These are phyloP conservation scores for Tylopilus orsonianus DNA, from an alignment of 1,284 basidiomycete species.

Conservation along the genomic window DNA sequence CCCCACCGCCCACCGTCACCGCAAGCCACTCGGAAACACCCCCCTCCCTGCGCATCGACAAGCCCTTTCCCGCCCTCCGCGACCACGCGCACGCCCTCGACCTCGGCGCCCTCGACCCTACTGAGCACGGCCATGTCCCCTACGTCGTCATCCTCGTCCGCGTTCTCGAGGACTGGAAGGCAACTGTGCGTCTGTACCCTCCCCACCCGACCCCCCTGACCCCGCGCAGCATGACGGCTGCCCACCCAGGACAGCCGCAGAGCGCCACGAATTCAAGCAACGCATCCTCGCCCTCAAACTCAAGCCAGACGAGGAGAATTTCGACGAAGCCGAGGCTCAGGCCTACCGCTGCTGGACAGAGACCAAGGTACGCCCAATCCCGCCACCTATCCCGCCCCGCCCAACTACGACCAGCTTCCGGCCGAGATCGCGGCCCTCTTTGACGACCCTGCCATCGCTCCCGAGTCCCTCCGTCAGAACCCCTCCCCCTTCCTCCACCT, in stretches of 20 bases:
- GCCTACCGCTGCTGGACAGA: conserved; percentile 74
- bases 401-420: conserved; percentile 48
- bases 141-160: conserved; percentile 86
- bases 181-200: conserved; percentile 44
- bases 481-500: conserved; percentile 83
- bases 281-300: conserved; percentile 55
- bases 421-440: conserved; percentile 67
- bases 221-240: conserved; percentile 58
- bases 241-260: conserved; percentile 61
- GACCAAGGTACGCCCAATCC: conserved; percentile 46
- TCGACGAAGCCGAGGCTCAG: conserved; percentile 87
- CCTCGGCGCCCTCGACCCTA: conserved; percentile 75
- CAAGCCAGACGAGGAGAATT: conserved; percentile 92
- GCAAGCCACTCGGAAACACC: conserved; percentile 89
- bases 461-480: conserved; percentile 35
- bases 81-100: conserved; percentile 73
- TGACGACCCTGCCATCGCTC: conserved; percentile 47
- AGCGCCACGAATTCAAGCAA: conserved; percentile 81
- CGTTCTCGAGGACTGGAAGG: conserved; percentile 80
- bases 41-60: conserved; percentile 85
- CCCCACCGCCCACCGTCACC: no score
- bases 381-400: neutral
- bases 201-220: neutral
- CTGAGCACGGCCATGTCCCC: conserved; percentile 85
- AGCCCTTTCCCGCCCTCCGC: conserved; percentile 82